phyloP scores from a whole-genome alignment of 2,329 filamentous ascomycete species.

The Venturia effusa region DNA sequence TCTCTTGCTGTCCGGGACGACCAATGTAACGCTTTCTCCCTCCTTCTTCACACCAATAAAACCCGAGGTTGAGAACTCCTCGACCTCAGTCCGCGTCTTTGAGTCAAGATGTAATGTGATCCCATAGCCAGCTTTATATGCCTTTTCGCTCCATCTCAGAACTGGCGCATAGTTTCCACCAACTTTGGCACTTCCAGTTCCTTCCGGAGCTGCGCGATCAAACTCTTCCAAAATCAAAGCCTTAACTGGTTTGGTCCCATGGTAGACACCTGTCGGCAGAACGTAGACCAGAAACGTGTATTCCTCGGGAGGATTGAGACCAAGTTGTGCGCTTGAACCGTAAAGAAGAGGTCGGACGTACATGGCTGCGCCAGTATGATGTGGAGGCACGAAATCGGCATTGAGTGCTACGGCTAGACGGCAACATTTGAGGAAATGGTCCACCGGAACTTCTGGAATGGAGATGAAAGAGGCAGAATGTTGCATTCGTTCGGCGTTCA shows the following conservation, averaged over 20 bases:
- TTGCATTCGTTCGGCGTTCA: constrained; percentile 76
- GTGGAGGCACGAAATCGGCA: constrained; percentile 81
- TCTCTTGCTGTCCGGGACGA: constrained; percentile 78
- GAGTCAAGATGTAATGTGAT: constrained; percentile 93
- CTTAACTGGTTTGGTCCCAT: constrained; percentile 78
- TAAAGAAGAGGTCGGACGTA: constrained; percentile 87
- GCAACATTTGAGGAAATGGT: constrained; percentile 65
- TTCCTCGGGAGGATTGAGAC: constrained; percentile 76
- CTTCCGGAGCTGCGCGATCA: constrained; percentile 83
- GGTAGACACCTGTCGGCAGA: constrained; percentile 86
- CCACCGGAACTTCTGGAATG: constrained; percentile 67
- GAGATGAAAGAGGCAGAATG: constrained; percentile 75
- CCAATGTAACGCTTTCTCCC: constrained; percentile 53
- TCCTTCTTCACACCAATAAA: constrained; percentile 65
- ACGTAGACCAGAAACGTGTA: constrained; percentile 89
- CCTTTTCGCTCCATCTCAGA: constrained; percentile 74
- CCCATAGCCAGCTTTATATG: constrained; percentile 68
- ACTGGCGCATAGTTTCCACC: constrained; percentile 96
- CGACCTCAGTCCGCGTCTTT: constrained; percentile 69
- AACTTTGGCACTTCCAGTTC: constrained; percentile 84
- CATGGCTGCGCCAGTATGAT: constrained; percentile 80
- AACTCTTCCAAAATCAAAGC: constrained; percentile 86
- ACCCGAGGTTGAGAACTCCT: constrained; percentile 91
- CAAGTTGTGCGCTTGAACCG: constrained; percentile 77
- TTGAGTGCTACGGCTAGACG: constrained; percentile 77